phyloP scores from a whole-genome alignment of 2,329 filamentous ascomycete genomes.

The Pleomassaria siparia region DNA sequence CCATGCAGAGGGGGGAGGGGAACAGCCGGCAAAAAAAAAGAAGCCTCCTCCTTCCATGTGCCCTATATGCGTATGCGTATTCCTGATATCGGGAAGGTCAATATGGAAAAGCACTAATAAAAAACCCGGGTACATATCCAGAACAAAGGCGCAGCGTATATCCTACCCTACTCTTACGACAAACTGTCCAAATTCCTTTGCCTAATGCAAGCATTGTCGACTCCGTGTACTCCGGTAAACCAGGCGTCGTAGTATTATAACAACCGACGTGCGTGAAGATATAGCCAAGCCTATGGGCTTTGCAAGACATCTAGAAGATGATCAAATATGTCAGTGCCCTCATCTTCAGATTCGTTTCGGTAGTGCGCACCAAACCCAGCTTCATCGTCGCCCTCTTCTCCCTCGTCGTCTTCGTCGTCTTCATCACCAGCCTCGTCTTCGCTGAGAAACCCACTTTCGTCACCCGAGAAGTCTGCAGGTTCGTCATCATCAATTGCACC shows the following conservation, averaged over 20 bases:
- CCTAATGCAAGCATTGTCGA: no score
- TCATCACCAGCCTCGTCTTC: slow-evolving; percentile 23
- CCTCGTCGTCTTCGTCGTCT: slow-evolving; percentile 10
- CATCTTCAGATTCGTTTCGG: background rate
- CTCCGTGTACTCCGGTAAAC: no score
- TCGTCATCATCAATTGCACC: slow-evolving; percentile 40
- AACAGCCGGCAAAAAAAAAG: background rate
- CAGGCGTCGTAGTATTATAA: no score
- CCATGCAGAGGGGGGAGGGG: background rate
- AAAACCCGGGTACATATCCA: background rate
- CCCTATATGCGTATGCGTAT: background rate
- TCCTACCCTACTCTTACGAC: background rate
- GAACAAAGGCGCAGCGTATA: background rate
- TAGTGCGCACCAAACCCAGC: background rate
- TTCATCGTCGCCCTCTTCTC: slow-evolving; percentile 7
- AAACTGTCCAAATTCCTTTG: background rate
- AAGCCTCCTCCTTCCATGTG: background rate
- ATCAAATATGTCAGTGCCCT: background rate
- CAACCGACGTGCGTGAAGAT: background rate
- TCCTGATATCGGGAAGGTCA: background rate
- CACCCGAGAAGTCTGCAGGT: slow-evolving; percentile 30
- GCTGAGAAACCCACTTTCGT: slow-evolving; percentile 38
- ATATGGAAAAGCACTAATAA: background rate
- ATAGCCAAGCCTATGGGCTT: background rate
- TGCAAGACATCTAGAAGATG: background rate